Evolutionary conservation across 106 monocot genomes (phyloP).

Genomic region (Dactylorhiza incarnata): DNA sequence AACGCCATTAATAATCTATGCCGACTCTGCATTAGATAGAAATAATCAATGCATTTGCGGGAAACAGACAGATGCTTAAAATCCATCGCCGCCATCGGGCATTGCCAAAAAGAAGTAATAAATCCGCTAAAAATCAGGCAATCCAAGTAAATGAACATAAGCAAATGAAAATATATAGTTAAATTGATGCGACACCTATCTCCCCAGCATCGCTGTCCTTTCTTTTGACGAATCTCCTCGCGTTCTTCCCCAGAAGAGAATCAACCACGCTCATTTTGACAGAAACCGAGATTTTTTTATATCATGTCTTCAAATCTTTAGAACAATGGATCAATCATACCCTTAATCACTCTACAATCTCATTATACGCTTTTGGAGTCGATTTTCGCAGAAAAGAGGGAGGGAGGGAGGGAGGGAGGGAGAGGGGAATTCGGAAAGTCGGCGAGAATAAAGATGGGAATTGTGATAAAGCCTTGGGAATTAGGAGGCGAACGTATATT

Average conservation of each 20-base stretch:
- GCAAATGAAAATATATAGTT: not conserved
- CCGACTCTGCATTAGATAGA: not conserved
- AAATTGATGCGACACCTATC: slow-evolving; percentile 23
- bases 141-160: not conserved
- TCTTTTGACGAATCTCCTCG: slow-evolving; percentile 40
- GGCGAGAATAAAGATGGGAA: not conserved
- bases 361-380: not conserved
- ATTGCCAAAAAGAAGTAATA: not conserved
- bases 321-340: not conserved
- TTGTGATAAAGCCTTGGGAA: not conserved
- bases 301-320: not conserved
- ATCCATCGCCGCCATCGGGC: not conserved
- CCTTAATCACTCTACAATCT: not conserved
- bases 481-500: not conserved
- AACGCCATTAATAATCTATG: not conserved
- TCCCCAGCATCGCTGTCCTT: slow-evolving; percentile 63
- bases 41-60: not conserved
- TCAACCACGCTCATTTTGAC: slow-evolving; percentile 29
- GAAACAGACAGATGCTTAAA: not conserved
- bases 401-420: not conserved
- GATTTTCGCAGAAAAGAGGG: not conserved
- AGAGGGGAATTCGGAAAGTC: not conserved
- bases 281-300: not conserved
- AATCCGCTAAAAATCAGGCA: not conserved
- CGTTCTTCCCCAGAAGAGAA: slow-evolving; percentile 26